These are phyloP conservation scores for Antitrichia curtipendula DNA, from an alignment of 225 moss, liverwort and hornwort genomes.

Conservation along the genomic window DNA sequence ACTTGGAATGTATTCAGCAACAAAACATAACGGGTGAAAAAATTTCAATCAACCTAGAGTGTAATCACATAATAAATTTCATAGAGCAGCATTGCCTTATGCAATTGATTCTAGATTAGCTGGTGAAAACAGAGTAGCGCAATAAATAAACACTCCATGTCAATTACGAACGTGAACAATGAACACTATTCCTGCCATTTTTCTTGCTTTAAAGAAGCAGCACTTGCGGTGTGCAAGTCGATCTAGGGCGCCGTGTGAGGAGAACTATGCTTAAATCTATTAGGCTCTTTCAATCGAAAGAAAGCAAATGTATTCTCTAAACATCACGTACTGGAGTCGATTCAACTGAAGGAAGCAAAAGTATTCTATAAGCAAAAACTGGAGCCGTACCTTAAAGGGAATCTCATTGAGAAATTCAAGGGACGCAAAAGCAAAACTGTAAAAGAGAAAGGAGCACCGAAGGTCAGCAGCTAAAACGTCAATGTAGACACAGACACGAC, in stretches of 20 bases:
- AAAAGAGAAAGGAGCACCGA: fast-evolving
- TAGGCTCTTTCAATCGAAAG: neutral
- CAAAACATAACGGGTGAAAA: neutral
- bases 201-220: neutral
- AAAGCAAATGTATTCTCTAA: neutral
- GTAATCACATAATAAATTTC: neutral
- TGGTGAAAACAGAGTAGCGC: neutral
- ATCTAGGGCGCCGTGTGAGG: neutral
- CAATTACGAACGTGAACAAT: neutral
- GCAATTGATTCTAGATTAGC: neutral
- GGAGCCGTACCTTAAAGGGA: too few species aligned
- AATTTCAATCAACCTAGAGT: neutral
- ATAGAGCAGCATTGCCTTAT: neutral
- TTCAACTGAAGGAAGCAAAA: neutral
- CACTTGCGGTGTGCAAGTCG: neutral
- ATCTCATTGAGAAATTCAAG: too few species aligned
- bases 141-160: neutral
- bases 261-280: neutral
- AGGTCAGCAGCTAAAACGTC: neutral
- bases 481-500: neutral
- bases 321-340: neutral
- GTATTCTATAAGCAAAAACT: neutral
- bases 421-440: too few species aligned
- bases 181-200: neutral
- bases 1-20: neutral